Percentiles rank a stretch among this genome's conserved stretches.
phyloP scores from a whole-genome alignment of 2,329 filamentous ascomycete genomes.

The Microsporum audouinii region DNA sequence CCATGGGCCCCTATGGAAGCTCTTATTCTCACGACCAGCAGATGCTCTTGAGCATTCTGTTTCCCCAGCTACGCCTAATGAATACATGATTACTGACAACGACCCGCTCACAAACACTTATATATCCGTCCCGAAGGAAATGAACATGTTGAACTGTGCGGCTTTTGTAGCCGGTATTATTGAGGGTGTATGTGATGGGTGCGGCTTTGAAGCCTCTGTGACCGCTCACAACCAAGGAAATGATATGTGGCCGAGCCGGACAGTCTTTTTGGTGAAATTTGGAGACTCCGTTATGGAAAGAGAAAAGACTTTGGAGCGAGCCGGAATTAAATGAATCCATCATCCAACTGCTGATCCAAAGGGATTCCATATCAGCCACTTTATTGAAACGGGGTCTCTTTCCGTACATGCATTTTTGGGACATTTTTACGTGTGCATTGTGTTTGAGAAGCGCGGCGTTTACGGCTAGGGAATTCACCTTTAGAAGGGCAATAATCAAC shows the following conservation, averaged over 20 bases:
- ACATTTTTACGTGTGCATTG: not conserved
- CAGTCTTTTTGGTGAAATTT: constrained; percentile 91
- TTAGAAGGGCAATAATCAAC: not conserved
- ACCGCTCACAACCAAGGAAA: constrained; percentile 67
- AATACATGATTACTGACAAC: constrained; percentile 99
- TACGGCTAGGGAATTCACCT: not conserved
- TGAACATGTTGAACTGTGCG: constrained; percentile 92
- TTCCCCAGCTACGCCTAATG: constrained; percentile 69
- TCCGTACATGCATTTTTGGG: not conserved
- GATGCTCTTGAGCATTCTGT: constrained; percentile 85
- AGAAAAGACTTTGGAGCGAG: constrained; percentile 66
- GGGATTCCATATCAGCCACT: not conserved
- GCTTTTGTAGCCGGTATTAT: constrained; percentile 91
- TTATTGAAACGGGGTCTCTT: not conserved
- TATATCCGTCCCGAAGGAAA: constrained; percentile 84
- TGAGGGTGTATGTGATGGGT: constrained; percentile 89
- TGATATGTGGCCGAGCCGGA: constrained; percentile 92
- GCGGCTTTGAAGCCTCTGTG: constrained; percentile 77
- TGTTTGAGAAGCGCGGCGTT: not conserved
- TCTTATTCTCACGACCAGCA: constrained; percentile 81
- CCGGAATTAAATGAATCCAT: constrained; percentile 34
- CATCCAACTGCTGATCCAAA: not conserved
- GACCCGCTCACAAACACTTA: constrained; percentile 92
- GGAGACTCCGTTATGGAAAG: constrained; percentile 81
- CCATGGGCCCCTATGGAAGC: constrained; percentile 80